A percentile compares a stretch with the other conserved stretches of the same genome.
These are phyloP conservation scores for Cladophialophora exuberans DNA, from an alignment of 2,329 filamentous ascomycete genomes.

Conservation along the genomic window DNA sequence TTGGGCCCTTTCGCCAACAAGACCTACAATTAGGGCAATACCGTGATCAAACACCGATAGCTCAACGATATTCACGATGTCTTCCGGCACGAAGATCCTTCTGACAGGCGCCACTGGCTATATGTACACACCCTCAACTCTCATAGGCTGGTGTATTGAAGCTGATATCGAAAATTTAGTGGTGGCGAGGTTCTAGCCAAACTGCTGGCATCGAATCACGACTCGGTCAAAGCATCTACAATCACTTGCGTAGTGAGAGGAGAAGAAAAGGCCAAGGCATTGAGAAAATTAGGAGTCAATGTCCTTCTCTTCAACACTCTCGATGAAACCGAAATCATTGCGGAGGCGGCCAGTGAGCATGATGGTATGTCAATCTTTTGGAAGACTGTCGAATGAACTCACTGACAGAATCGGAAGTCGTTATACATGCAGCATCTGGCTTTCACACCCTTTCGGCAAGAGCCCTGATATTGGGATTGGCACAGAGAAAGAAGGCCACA, in stretches of 20 bases:
- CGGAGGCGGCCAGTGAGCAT: slow-evolving; percentile 21
- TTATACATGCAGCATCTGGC: slow-evolving; percentile 50
- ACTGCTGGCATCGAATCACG: neutral
- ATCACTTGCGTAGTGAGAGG: neutral
- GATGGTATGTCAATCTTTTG: slow-evolving; percentile 11
- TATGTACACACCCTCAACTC: no score
- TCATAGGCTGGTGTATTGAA: no score
- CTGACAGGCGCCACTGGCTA: no score
- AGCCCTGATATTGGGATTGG: slow-evolving; percentile 50
- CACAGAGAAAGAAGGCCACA: slow-evolving; percentile 41
- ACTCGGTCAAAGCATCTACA: neutral
- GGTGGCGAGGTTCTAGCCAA: neutral
- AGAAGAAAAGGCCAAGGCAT: neutral
- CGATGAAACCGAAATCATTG: slow-evolving; percentile 24
- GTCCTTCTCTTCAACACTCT: slow-evolving; percentile 18
- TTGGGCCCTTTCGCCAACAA: no score
- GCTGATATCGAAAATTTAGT: no score
- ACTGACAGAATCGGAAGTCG: slow-evolving; percentile 30
- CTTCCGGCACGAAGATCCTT: no score
- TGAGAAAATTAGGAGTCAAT: neutral
- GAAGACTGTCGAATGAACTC: neutral
- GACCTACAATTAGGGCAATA: no score
- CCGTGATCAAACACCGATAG: no score
- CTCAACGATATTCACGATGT: no score
- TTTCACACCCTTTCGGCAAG: slow-evolving; percentile 44